Conservation (phyloP, 805 yeast genomes). For the Saccharomyces mikatae region DNA sequence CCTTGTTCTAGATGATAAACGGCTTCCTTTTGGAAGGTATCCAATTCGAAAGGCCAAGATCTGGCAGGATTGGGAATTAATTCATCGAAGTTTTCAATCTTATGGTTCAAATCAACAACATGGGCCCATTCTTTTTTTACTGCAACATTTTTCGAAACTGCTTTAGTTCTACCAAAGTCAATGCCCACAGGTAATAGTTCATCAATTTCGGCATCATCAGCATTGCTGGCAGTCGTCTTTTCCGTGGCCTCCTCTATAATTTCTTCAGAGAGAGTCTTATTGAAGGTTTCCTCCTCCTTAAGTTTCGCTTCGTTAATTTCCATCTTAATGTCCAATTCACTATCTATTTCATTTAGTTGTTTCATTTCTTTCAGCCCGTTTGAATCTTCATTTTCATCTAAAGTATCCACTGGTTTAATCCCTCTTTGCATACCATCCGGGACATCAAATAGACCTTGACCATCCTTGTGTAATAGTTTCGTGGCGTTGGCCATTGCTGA, state of each 20-base stretch:
- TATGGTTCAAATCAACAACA: constrained; percentile 78
- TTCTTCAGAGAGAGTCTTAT: constrained; percentile 1
- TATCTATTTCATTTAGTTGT: constrained; percentile 26
- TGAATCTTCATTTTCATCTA: constrained; percentile 7
- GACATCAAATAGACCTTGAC: constrained; percentile 66
- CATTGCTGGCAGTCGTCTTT: constrained; percentile 1
- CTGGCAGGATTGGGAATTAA: constrained; percentile 90
- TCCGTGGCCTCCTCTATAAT: constrained; percentile 8
- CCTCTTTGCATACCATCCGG: constrained; percentile 84
- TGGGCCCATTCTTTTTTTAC: constrained; percentile 83
- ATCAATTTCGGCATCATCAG: constrained; percentile 33
- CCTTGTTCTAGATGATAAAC: constrained; percentile 94
- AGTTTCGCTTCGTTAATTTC: constrained; percentile 37
- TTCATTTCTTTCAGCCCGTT: constrained; percentile 19
- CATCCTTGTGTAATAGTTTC: constrained; percentile 52
- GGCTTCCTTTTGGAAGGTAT: constrained; percentile 94
- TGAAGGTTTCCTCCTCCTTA: constrained; percentile 13
- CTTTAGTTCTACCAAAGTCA: constrained; percentile 36
- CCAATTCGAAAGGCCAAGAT: constrained; percentile 90
- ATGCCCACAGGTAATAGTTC: constrained; percentile 43
- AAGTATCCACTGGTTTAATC: constrained; percentile 29
- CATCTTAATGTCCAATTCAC: constrained; percentile 27
- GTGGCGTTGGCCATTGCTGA: constrained; percentile 20
- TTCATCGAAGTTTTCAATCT: constrained; percentile 75
- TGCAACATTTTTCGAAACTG: constrained; percentile 9